Evolutionary conservation across 345 rosid genomes (phyloP), one percentile per base, ranked within the genome.

Genomic region (Pseudoturritis turrita): DNA sequence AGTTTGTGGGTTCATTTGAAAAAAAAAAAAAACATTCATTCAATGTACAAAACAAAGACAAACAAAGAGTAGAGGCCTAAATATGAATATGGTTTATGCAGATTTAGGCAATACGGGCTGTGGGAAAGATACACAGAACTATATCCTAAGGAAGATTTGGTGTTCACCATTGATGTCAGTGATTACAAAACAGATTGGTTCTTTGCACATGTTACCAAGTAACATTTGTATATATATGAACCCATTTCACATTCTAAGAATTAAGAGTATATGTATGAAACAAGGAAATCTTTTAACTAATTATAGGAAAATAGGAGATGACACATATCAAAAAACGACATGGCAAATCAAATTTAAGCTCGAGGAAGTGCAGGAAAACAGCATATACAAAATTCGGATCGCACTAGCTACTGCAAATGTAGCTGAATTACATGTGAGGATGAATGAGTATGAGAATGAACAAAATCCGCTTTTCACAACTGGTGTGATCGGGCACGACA

Each of bases 141-240:
- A 53, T 89, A 87, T 35, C 92, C 91, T 0, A 59, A 84, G 4
- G 75, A 29, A 15, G 98, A 94, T 49, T 66, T 94, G 61, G 83
- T 88, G 39, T 94, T 84, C 82, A 84, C 81, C 0, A 65, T 88
- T 33, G 92, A 85, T 2, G 68, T 26, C 4, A 84, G 92, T 55
- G 88, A 91, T 58, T 91, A 81, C 62, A 79, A 7, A 59, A 86
- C 79, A 53, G 96, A 89, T 63, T 89, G 97, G 98, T 91, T 89
- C 84, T 94, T 84, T 58, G 95, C 95, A 47, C 96, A 89, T 3
- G 95, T 90, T 44, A 68, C 84, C 10, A 84, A 97, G 98, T 91
- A 57, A 57, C n/a, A n/a, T n/a, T n/a, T 14, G 25, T n/a, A n/a
- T n/a, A 19, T 39, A 47, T 45, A 19, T 6, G 1, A 33, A 39